Evolutionary conservation across 192 early-diverging fungal species (phyloP), one percentile per base, ranked within the genome.

Genomic region (Coemansia sp.): DNA sequence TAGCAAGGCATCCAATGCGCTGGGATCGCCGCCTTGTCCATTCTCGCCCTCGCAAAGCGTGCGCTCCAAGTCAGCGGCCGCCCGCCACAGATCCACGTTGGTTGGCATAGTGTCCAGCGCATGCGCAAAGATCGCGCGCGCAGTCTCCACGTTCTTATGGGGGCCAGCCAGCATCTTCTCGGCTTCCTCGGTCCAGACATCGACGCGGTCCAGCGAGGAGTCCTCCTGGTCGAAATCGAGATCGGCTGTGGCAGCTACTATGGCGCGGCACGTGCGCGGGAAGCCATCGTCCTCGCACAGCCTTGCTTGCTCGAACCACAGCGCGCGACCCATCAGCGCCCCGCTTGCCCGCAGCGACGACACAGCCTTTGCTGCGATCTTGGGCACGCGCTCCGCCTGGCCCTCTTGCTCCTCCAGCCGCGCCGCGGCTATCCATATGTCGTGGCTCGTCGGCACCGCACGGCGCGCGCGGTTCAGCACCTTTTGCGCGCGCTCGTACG

Each of bases 341-440:
- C 52, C 52, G 26, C 6, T 26, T 1, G 57, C 63, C 36, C 5
- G 85, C 68, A 98, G 81, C 8, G 76, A 73, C 6, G 85, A 78
- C 18, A 95, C 92, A 6, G 93, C 95, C 51, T 84, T 85, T 1
- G 73, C 70, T 36, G 97, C 88, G 38, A 98, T 86, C 20, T 64
- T 89, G 12, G 88, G 85, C 6, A 94, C 88, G 69, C 80, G 87
- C 24, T 85, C 83, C 7, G 69, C 67, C 59, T 92, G 89, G 4
- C 48, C 61, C 7, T 85, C 89, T 53, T 93, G 87, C 76, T 98
- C 95, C 71, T 95, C 92, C 11, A 99, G 86, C 63, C 91, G 87
- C 18, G 96, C 95, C 24, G 93, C 98, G 3, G 93, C 89, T 26
- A 99, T 90, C 95, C 95, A 99, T 49, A 99, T 87, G 56, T 98